Evolutionary conservation across 176 grass and related monocot genomes (phyloP).

Genomic region (Cocos nucifera): DNA sequence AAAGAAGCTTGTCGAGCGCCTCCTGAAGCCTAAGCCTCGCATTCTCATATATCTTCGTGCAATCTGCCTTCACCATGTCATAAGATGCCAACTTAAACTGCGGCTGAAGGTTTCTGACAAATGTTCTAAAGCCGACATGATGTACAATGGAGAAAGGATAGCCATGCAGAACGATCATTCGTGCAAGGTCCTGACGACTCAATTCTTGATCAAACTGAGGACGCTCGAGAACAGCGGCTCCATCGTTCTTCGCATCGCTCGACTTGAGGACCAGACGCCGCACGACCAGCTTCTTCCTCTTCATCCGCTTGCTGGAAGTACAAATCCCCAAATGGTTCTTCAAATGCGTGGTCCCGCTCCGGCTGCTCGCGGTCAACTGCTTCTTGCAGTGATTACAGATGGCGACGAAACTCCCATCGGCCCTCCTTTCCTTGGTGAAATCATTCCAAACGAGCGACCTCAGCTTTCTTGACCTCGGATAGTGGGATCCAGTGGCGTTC

Average conservation of each 20-base stretch:
- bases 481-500: constrained; percentile 18
- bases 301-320: constrained; percentile 54
- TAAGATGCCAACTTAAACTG: constrained; percentile 78
- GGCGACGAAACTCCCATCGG: constrained; percentile 72
- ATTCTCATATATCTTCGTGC: constrained; percentile 79
- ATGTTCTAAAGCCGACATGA: constrained; percentile 77
- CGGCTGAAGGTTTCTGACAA: constrained; percentile 85
- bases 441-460: constrained; percentile 92
- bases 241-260: constrained; percentile 31
- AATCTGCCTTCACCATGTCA: constrained; percentile 73
- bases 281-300: constrained; percentile 76
- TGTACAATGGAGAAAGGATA: constrained; percentile 88
- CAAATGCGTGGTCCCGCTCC: constrained; percentile 87
- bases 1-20: constrained; percentile 42
- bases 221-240: constrained; percentile 22
- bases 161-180: constrained; percentile 92
- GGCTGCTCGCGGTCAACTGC: constrained; percentile 93
- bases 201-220: constrained; percentile 80
- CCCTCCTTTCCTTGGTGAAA: constrained; percentile 80
- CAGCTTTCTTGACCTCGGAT: constrained; percentile 66
- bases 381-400: constrained; percentile 99
- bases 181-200: constrained; percentile 63
- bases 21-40: constrained; percentile 66
- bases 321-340: constrained; percentile 87
- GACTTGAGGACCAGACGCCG: constrained; percentile 57